Base-by-base conservation (phyloP, 2,329 filamentous ascomycete species). In the Cercospora berteroae region DNA sequence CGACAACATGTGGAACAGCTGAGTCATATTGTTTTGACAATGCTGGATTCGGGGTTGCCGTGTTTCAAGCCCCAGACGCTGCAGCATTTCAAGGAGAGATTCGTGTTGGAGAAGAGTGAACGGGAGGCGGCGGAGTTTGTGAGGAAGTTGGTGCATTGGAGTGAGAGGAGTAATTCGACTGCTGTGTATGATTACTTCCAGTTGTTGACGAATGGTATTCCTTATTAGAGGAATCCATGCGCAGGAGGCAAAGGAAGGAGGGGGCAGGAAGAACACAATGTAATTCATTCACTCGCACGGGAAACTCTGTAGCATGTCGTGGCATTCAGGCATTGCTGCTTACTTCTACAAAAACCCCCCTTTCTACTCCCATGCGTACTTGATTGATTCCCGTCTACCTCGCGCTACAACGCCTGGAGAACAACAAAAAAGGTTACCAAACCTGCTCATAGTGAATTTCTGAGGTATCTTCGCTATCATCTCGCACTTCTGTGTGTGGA, bases 151-250 rank as follows among this genome's bases (percentile, higher is more conserved):
- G 90, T 97, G 76, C 90, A 89, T 83, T 96, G 91, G 85, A 97
- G 94, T 78, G 92, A 95, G 76, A 87, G 89, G 67, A 97, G 92
- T 81, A 92, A 95, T 78, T 94, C 91, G 65, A 99, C 95, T 1
- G 93, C 92, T 72, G 90, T 94, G 58, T 99, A 99, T 79, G 96
- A 99, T 81, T 92, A 97, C 79, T 99, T 97, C 85, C 95, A 99
- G 83, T 83, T 97, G 75, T 83, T 97, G 81, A 98, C 95, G 33
- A 98, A 99, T 77, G 95, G 94, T 6, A 99, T 99, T 79, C 95
- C 95, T 36, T 98, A 96, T 77, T 97, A 85, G 48, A 36, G 55
- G 29, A 16, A 25, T 16, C 6, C 3, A 13, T 48, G 9, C 12
- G 48, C 10, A n/a, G 23, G 25, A 29, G 5, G 23, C 16, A n/a